A percentile compares a stretch with the other conserved stretches of the same genome.
Conservation (phyloP, 176 grass and related monocot genomes). For the Musa beccarii region DNA sequence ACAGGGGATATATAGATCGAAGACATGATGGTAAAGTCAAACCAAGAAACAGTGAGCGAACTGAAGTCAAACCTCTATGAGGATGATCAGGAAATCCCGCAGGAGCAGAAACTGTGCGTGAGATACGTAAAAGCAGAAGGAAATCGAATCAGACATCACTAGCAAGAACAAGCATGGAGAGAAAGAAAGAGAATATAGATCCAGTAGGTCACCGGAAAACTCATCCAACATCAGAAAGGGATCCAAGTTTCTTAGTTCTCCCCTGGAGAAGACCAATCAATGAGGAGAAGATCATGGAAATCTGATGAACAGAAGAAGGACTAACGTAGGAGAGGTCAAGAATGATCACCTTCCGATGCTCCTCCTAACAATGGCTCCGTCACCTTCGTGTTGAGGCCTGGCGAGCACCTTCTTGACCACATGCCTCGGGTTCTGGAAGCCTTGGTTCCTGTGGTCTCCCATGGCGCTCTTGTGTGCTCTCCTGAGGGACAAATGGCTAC, state of each 20-base stretch:
- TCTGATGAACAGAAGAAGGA: not conserved
- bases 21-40: not conserved
- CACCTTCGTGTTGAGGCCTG: slow-evolving; percentile 60
- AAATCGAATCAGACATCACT: not conserved
- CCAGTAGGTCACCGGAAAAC: not conserved
- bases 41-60: not conserved
- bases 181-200: not conserved
- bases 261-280: slow-evolving; percentile 28
- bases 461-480: not conserved
- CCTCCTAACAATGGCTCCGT: slow-evolving; percentile 71
- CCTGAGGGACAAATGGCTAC: not conserved
- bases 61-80: slow-evolving; percentile 7
- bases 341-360: slow-evolving; percentile 72
- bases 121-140: not conserved
- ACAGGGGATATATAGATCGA: not conserved
- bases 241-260: slow-evolving; percentile 57
- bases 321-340: not conserved
- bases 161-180: not conserved
- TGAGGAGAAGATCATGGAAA: not conserved
- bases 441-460: not conserved
- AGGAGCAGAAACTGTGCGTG: slow-evolving; percentile 5
- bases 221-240: slow-evolving; percentile 23
- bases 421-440: slow-evolving; percentile 41
- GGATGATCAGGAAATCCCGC: slow-evolving; percentile 21
- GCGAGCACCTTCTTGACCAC: slow-evolving; percentile 65